Evolutionary conservation across 495 filamentous ascomycete species (phyloP).

Genomic region (Tuber borchii): DNA sequence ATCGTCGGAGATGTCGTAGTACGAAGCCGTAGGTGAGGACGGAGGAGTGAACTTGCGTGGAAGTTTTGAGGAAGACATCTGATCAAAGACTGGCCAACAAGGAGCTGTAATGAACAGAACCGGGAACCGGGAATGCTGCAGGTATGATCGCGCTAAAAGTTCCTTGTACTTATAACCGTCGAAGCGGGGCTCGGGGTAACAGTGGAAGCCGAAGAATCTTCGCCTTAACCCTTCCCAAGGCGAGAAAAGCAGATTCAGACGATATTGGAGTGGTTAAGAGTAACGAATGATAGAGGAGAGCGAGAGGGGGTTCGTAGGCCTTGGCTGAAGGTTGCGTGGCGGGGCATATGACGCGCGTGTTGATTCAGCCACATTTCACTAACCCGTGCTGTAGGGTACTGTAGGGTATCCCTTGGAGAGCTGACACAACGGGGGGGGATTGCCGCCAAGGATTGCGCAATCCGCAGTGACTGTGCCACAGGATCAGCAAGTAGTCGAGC

Average conservation of each 20-base stretch:
- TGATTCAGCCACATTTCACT: neutral
- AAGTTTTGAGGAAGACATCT: neutral
- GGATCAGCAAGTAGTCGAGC: no score
- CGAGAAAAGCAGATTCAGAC: neutral
- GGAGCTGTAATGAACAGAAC: neutral
- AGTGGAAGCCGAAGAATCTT: neutral
- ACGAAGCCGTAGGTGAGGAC: constrained; percentile 75
- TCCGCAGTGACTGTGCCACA: no score
- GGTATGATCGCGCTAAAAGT: neutral
- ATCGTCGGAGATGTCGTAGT: constrained; percentile 84
- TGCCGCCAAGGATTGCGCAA: no score
- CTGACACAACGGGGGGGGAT: no score
- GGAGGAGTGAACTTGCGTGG: constrained; percentile 40
- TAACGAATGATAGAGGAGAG: neutral
- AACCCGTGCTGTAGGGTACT: no score
- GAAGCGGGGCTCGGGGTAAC: neutral
- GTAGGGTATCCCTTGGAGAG: no score
- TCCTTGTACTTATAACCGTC: neutral
- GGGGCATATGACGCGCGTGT: neutral
- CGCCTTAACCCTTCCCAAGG: neutral
- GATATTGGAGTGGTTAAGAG: neutral
- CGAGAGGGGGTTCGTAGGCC: neutral
- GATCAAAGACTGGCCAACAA: neutral
- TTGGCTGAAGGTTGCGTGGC: neutral
- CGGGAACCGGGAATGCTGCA: neutral